Percentiles rank a stretch among this genome's conserved stretches.
These are phyloP conservation scores for Leccinum uliginosum DNA, from an alignment of 768 basidiomycete species.

Conservation along the genomic window DNA sequence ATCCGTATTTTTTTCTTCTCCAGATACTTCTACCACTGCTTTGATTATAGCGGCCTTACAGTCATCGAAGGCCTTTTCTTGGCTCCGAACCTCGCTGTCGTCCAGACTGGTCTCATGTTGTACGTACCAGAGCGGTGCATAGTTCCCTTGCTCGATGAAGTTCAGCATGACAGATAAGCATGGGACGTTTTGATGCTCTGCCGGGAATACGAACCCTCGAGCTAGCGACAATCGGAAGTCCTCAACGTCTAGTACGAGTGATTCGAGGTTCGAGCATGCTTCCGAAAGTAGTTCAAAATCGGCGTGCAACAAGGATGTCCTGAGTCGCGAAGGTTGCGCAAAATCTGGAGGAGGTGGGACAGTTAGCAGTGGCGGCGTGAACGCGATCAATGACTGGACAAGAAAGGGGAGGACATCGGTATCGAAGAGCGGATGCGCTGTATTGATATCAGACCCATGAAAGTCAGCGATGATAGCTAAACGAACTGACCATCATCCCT, in stretches of 20 bases:
- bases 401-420: conserved; percentile 62
- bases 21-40: conserved; percentile 79
- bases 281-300: conserved; percentile 76
- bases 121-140: conserved; percentile 61
- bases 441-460: conserved; percentile 2
- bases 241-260: conserved; percentile 72
- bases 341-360: conserved; percentile 36
- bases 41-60: conserved; percentile 87
- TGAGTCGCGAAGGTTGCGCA: conserved; percentile 36
- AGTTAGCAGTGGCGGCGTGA: conserved; percentile 50
- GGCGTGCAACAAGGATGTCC: conserved; percentile 47
- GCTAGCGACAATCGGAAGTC: conserved; percentile 71
- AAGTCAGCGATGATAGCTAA: neutral
- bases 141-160: conserved; percentile 71
- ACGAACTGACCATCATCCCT: conserved; percentile 60
- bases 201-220: conserved; percentile 55
- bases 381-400: conserved; percentile 52
- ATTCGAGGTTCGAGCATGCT: conserved; percentile 70
- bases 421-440: conserved; percentile 56
- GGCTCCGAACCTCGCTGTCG: conserved; percentile 48
- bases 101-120: conserved; percentile 31
- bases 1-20: conserved; percentile 74
- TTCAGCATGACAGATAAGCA: conserved; percentile 62
- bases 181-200: conserved; percentile 50
- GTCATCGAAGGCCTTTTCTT: conserved; percentile 69